Evolutionary conservation across 805 yeast genomes (phyloP).

Genomic region (Yarrowia yakushimensis): DNA sequence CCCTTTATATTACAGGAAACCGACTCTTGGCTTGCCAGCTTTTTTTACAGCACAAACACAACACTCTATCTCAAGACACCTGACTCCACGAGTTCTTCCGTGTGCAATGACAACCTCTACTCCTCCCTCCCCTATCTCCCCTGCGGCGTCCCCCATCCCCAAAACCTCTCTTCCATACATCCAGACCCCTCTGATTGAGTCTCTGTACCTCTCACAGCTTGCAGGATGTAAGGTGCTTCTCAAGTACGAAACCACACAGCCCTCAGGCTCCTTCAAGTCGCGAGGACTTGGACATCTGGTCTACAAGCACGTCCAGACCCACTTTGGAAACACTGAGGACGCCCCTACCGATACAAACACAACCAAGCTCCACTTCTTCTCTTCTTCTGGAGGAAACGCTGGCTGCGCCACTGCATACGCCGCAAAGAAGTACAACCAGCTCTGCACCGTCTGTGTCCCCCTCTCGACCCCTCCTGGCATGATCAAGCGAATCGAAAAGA

Average conservation of each 20-base stretch:
- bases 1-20: not conserved
- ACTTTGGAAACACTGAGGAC: slow-evolving; percentile 30
- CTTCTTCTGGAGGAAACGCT: slow-evolving; percentile 95
- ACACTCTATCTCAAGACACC: not conserved
- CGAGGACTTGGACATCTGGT: slow-evolving; percentile 94
- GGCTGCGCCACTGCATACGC: slow-evolving; percentile 97
- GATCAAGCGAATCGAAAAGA: slow-evolving; percentile 44
- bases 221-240: slow-evolving; percentile 66
- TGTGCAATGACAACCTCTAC: slow-evolving; percentile 19
- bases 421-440: slow-evolving; percentile 60
- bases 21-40: not conserved
- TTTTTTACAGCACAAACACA: not conserved
- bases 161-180: slow-evolving; percentile 31
- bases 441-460: slow-evolving; percentile 61
- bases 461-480: slow-evolving; percentile 46
- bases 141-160: slow-evolving; percentile 10
- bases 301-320: slow-evolving; percentile 52
- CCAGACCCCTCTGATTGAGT: slow-evolving; percentile 75
- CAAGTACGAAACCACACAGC: slow-evolving; percentile 82
- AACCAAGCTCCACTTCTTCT: slow-evolving; percentile 49
- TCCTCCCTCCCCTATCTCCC: slow-evolving; percentile 6
- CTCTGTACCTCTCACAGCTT: slow-evolving; percentile 68
- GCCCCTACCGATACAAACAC: not conserved
- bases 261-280: slow-evolving; percentile 88
- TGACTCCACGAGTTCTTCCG: slow-evolving; percentile 8